Base-by-base conservation (phyloP, 2,329 filamentous ascomycete species). In the Leptographium radiaticola region DNA sequence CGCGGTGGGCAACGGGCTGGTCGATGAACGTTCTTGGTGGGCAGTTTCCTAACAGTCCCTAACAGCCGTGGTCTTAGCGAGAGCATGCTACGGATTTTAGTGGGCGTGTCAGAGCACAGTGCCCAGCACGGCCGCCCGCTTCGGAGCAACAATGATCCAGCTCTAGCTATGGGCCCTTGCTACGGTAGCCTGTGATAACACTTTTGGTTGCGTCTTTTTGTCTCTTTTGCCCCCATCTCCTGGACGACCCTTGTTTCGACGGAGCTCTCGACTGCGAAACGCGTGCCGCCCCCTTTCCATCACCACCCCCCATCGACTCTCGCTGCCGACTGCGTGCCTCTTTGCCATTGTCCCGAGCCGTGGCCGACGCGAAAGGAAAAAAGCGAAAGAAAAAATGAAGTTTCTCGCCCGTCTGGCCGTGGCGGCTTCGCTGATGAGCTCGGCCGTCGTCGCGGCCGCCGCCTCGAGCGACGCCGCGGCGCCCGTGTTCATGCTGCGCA, bases 401-500 rank as follows among this genome's bases (percentile, higher is more conserved):
- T 55, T 67, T 33, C 47, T 63, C 47, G 59, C 62, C 38, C 56
- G 63, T 56, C 58, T 66, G 53, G 61, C 63, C 51, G 56, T 63
- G 33, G 64, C 65, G 48, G 65, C 62, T 54, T 50, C 55, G 6
- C 58, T 68, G 40, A 62, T 60, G 43, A 62, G 62, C 53, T 58
- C 66, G 44, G 62, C 62, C 46, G 55, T 57, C 52, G 66, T 67
- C 54, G 70, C 72, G 49, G 49, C 68, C 54, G 70, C 72, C 49
- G 49, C 46, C 62, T 65, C 50, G 63, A 67, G 51, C 16, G 66
- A 68, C 51, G 62, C 66, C 44, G 77, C 77, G 53, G 77, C 77
- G 52, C 71, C 75, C 59, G 78, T 78, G 58, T 83, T 76, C 65
- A 69, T 82, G 55, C 68, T 81, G 50, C 69, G 61, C 50, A 60